Evolutionary conservation across 768 basidiomycete genomes (phyloP).

Genomic region (Mycena amicta): DNA sequence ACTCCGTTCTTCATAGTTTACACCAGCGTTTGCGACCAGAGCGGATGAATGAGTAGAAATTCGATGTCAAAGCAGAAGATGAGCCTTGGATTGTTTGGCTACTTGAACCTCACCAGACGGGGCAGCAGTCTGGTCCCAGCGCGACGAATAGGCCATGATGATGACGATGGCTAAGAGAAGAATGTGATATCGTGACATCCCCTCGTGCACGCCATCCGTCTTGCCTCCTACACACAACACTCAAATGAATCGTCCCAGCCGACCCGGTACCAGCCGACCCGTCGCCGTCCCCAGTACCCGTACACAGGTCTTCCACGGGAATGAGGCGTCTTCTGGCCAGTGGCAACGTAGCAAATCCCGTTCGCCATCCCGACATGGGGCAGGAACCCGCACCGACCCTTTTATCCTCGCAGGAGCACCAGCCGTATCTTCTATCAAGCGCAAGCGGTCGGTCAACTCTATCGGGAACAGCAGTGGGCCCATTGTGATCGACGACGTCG

Average conservation of each 20-base stretch:
- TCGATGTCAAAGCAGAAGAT: conserved; percentile 5
- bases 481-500: conserved; percentile 5
- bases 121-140: conserved; percentile 15
- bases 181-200: neutral
- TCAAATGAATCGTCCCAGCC: neutral
- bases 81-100: no score
- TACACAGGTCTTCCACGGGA: neutral
- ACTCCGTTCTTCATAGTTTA: neutral
- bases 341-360: conserved; percentile 22
- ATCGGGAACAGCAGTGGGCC: neutral
- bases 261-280: neutral
- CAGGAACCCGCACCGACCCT: conserved; percentile 19
- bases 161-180: no score
- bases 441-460: conserved; percentile 18
- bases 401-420: conserved; percentile 1
- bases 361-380: conserved; percentile 21
- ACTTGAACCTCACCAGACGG: conserved; percentile 21
- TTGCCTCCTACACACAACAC: neutral
- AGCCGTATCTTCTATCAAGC: conserved; percentile 11
- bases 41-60: neutral
- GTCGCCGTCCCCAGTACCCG: conserved; percentile 17
- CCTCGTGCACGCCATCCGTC: neutral
- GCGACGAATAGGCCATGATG: conserved; percentile 17
- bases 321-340: neutral
- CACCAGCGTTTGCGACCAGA: neutral